A percentile compares a stretch with the other conserved stretches of the same genome.
Evolutionary conservation across 179 eudicot species (phyloP).

Genomic region (Gypsophila paniculata): DNA sequence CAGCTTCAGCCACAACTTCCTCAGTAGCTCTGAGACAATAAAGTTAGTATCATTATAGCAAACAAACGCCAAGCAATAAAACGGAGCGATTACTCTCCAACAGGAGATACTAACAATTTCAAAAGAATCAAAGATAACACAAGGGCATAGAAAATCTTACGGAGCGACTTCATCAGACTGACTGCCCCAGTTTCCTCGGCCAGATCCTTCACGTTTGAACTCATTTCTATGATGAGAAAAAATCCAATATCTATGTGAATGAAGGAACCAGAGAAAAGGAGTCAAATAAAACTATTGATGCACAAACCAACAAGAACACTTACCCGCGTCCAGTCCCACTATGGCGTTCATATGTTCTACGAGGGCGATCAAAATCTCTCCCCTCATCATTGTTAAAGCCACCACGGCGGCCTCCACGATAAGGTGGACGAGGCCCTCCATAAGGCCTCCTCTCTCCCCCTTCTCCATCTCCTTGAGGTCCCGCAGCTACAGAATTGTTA

Average conservation of each 20-base stretch:
- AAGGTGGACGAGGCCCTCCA: constrained; percentile 64
- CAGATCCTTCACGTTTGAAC: constrained; percentile 80
- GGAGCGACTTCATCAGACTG: constrained; percentile 60
- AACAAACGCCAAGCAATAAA: constrained; percentile 10
- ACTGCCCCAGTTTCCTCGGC: constrained; percentile 95
- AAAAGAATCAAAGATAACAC: neutral
- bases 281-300: neutral
- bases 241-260: neutral
- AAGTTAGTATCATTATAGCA: too few relatives aligned
- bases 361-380: constrained; percentile 59
- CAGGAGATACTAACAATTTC: neutral
- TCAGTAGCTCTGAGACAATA: constrained; percentile 36
- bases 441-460: constrained; percentile 63
- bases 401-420: constrained; percentile 73
- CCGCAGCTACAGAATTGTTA: constrained; percentile 35
- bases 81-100: neutral
- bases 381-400: constrained; percentile 64
- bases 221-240: constrained; percentile 44
- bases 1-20: constrained; percentile 45
- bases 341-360: constrained; percentile 65
- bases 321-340: constrained; percentile 96
- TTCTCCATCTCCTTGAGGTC: constrained; percentile 51
- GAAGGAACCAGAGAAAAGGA: neutral
- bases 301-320: neutral
- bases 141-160: constrained; percentile 35